Conservation (phyloP, 495 filamentous ascomycete species). For the Elasticomyces elasticus region DNA sequence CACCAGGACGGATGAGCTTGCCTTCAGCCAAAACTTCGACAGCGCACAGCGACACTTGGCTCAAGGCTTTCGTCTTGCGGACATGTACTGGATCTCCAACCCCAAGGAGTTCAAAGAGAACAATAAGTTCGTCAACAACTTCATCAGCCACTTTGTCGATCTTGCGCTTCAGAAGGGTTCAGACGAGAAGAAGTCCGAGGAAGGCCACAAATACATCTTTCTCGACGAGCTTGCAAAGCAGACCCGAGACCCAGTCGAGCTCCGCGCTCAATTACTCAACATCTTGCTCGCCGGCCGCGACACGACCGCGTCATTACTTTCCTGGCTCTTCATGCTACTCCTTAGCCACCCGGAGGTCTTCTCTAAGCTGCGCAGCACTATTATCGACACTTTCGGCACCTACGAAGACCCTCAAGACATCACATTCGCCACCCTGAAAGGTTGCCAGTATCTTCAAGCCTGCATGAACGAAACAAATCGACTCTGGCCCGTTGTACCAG, state of each 20-base stretch:
- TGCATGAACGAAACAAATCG: slow-evolving; percentile 86
- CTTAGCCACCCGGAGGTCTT: slow-evolving; percentile 62
- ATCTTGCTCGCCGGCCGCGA: slow-evolving; percentile 54
- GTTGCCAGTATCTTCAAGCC: slow-evolving; percentile 56
- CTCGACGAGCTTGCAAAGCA: slow-evolving; percentile 67
- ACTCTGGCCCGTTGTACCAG: slow-evolving; percentile 69
- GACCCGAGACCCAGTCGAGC: slow-evolving; percentile 59
- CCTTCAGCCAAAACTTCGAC: slow-evolving; percentile 27
- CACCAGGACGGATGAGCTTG: slow-evolving; percentile 11
- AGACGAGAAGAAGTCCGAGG: slow-evolving; percentile 58
- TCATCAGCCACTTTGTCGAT: slow-evolving; percentile 63
- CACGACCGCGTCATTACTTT: slow-evolving; percentile 31
- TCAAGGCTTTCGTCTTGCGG: slow-evolving; percentile 18
- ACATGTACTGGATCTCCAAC: slow-evolving; percentile 36
- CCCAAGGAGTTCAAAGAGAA: slow-evolving; percentile 42
- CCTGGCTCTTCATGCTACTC: slow-evolving; percentile 59
- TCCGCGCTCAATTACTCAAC: slow-evolving; percentile 70
- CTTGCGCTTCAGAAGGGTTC: slow-evolving; percentile 42
- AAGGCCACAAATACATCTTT: slow-evolving; percentile 57
- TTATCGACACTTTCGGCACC: slow-evolving; percentile 57
- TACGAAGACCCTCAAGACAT: slow-evolving; percentile 57
- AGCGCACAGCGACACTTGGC: slow-evolving; percentile 18
- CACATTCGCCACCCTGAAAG: slow-evolving; percentile 57
- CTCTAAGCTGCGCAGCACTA: slow-evolving; percentile 54
- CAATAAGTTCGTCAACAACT: slow-evolving; percentile 41